phyloP scores from a whole-genome alignment of 345 rosid species.

The Raphanus raphanistrum region DNA sequence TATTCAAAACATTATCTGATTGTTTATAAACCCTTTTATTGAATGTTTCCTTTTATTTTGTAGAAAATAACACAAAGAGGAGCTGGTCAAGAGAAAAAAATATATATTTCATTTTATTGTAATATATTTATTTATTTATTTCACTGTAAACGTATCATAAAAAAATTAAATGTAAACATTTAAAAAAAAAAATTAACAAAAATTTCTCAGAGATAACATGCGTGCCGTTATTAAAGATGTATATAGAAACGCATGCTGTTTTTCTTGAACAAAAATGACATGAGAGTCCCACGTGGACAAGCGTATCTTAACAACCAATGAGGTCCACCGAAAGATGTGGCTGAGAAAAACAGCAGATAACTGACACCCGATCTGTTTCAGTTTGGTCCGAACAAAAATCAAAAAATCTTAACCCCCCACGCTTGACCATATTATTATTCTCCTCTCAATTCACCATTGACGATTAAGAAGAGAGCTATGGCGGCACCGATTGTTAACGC shows the following conservation, averaged over 20 bases:
- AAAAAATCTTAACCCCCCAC: background rate
- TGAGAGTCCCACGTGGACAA: slow-evolving; percentile 1
- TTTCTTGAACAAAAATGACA: background rate
- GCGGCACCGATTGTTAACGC: slow-evolving; percentile 72
- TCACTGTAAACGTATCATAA: background rate
- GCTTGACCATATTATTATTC: slow-evolving; percentile 13
- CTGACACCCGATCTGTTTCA: slow-evolving; percentile 27
- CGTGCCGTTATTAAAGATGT: background rate
- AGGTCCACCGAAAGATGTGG: slow-evolving; percentile 26
- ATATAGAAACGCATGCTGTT: background rate
- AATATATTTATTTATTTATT: background rate
- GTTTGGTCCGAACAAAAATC: slow-evolving; percentile 24
- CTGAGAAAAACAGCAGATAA: slow-evolving; percentile 29
- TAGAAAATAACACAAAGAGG: background rate
- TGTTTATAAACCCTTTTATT: background rate
- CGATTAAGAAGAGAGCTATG: slow-evolving; percentile 43
- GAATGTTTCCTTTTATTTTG: background rate
- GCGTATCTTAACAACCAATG: slow-evolving; percentile 6
- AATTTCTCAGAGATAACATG: background rate
- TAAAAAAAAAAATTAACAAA: background rate
- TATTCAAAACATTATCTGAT: background rate
- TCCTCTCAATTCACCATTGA: slow-evolving; percentile 6
- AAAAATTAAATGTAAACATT: background rate
- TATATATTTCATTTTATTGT: background rate
- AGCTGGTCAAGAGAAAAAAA: background rate